phyloP scores from a whole-genome alignment of 2,329 filamentous ascomycete species.

The Mycosphaerella sp. region DNA sequence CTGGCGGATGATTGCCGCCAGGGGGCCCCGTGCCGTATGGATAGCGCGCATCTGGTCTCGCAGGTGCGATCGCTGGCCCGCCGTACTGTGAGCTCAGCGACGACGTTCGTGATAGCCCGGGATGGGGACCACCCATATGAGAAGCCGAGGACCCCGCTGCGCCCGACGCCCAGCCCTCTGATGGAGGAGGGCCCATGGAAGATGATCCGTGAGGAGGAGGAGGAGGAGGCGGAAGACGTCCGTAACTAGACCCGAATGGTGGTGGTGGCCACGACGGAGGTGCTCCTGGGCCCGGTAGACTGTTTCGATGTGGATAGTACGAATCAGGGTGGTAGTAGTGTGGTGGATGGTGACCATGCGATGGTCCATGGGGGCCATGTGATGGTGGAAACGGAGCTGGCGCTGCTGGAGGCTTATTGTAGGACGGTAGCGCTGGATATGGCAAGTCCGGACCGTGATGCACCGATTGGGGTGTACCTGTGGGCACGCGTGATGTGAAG shows the following conservation, averaged over 20 bases:
- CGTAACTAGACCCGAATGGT: slow-evolving; percentile 12
- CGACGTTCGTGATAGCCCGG: slow-evolving; percentile 4
- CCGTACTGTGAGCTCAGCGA: slow-evolving; percentile 17
- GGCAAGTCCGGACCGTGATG: slow-evolving; percentile 5
- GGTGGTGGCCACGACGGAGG: slow-evolving; percentile 4
- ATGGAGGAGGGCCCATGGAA: not conserved
- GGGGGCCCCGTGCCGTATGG: slow-evolving; percentile 12
- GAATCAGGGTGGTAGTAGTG: slow-evolving; percentile 11
- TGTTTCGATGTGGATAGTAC: slow-evolving; percentile 12
- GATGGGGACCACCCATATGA: slow-evolving; percentile 1
- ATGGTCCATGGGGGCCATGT: not conserved
- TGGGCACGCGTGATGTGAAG: slow-evolving; percentile 4
- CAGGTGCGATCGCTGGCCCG: slow-evolving; percentile 26
- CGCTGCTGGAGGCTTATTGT: slow-evolving; percentile 11
- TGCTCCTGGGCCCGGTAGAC: slow-evolving; percentile 13
- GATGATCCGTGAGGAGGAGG: slow-evolving; percentile 9
- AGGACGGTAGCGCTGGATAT: slow-evolving; percentile 10
- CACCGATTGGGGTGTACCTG: slow-evolving; percentile 8
- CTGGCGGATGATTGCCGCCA: slow-evolving; percentile 19
- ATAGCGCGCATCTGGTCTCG: slow-evolving; percentile 18
- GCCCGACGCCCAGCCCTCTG: slow-evolving; percentile 6
- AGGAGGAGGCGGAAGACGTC: not conserved
- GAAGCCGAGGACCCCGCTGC: not conserved
- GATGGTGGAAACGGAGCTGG: slow-evolving; percentile 9
- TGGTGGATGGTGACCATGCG: not conserved